Conservation (phyloP, 2,329 filamentous ascomycete genomes). For the Cercospora nicotianae region DNA sequence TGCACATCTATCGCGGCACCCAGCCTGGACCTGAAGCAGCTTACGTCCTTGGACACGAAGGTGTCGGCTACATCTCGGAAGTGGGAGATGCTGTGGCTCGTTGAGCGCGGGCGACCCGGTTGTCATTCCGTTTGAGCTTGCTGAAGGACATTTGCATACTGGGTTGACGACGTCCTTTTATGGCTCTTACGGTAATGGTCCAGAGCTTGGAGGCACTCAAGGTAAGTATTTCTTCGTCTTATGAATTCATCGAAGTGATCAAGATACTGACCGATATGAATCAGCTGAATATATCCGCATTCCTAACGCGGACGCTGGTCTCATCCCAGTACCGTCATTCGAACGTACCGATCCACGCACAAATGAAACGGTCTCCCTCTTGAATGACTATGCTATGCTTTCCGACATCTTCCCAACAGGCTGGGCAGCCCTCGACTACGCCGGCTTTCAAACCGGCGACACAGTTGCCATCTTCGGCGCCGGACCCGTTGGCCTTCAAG, state of each 20-base stretch:
- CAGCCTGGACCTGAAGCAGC: not conserved
- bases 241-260: not conserved
- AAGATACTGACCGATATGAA: not conserved
- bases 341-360: not conserved
- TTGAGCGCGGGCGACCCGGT: not conserved
- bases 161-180: not conserved
- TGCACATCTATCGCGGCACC: not conserved
- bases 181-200: not conserved
- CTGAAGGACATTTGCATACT: not conserved
- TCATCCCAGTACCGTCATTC: not conserved
- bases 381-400: constrained; percentile 5
- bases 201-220: not conserved
- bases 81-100: not conserved
- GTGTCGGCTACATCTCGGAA: constrained; percentile 1
- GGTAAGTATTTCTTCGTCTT: not conserved
- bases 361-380: not conserved
- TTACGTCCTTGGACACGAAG: not conserved
- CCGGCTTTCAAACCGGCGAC: constrained; percentile 1
- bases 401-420: constrained; percentile 9
- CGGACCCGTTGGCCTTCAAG: constrained; percentile 65
- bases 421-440: constrained; percentile 6
- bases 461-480: constrained; percentile 12
- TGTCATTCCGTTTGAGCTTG: not conserved
- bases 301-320: not conserved
- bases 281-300: not conserved